phyloP scores from a whole-genome alignment of 2,329 filamentous ascomycete species.

The Mycocentrospora acerina region DNA sequence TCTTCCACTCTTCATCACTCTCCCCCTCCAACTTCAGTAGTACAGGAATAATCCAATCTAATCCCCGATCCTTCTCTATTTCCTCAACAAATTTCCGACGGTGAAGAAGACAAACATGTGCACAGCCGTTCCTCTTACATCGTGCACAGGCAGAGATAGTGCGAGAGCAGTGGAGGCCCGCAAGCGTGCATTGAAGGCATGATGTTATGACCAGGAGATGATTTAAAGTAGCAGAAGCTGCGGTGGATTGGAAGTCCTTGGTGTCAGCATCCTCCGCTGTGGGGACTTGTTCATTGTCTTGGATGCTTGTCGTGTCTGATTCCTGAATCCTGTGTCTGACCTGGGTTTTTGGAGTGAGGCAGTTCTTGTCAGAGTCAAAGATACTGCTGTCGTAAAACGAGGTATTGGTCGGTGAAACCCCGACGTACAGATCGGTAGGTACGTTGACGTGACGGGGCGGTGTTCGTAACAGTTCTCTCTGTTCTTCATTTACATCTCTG shows the following conservation, averaged over 20 bases:
- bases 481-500: neutral
- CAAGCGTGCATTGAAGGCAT: slow-evolving; percentile 33
- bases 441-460: neutral
- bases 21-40: slow-evolving; percentile 21
- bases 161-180: slow-evolving; percentile 30
- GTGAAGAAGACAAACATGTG: slow-evolving; percentile 23
- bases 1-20: slow-evolving; percentile 8
- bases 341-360: too few relatives aligned
- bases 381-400: neutral
- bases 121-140: slow-evolving; percentile 21
- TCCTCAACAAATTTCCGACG: slow-evolving; percentile 21
- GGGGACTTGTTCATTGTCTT: slow-evolving; percentile 4
- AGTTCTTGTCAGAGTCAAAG: neutral
- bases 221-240: neutral
- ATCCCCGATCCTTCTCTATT: neutral
- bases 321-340: too few relatives aligned
- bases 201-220: slow-evolving; percentile 18
- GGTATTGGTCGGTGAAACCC: slow-evolving; percentile 4
- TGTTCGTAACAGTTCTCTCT: neutral
- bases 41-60: slow-evolving; percentile 10
- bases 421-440: neutral
- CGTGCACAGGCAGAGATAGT: slow-evolving; percentile 29
- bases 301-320: neutral
- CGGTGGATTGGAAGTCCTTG: neutral
- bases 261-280: slow-evolving; percentile 1